These are phyloP conservation scores for Leptographium radiaticola DNA, from an alignment of 2,329 filamentous ascomycete genomes.

Conservation along the genomic window DNA sequence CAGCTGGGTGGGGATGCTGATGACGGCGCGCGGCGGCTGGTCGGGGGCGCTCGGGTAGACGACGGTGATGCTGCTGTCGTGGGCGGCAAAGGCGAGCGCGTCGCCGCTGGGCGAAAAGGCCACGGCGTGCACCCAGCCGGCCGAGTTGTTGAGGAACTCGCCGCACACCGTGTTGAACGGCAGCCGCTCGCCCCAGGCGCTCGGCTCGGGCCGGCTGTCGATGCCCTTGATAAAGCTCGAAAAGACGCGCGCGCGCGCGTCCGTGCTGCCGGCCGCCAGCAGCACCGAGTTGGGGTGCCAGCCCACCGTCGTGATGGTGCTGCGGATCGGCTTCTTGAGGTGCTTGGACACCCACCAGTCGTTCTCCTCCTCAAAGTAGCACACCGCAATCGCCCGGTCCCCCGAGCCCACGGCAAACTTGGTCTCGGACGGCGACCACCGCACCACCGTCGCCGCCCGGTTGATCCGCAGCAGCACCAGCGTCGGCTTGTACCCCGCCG, in stretches of 20 bases:
- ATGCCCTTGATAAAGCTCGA: constrained; percentile 94
- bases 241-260: constrained; percentile 90
- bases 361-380: constrained; percentile 98
- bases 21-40: constrained; percentile 76
- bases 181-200: constrained; percentile 85
- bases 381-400: constrained; percentile 87
- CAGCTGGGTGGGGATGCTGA: constrained; percentile 80
- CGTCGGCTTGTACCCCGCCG: constrained; percentile 88
- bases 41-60: constrained; percentile 90
- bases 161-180: constrained; percentile 98
- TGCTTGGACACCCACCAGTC: constrained; percentile 99
- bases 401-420: constrained; percentile 97
- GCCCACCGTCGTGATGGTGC: constrained; percentile 84
- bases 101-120: constrained; percentile 87
- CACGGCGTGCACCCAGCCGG: constrained; percentile 90
- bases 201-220: constrained; percentile 72
- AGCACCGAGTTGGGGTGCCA: constrained; percentile 98
- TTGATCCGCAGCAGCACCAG: constrained; percentile 95
- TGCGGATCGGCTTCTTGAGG: constrained; percentile 96
- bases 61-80: constrained; percentile 93
- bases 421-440: constrained; percentile 91
- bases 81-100: constrained; percentile 84
- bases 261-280: constrained; percentile 87
- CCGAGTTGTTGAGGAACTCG: constrained; percentile 90
- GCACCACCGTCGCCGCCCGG: constrained; percentile 88